Conservation (phyloP, 2,329 filamentous ascomycete genomes). For the Arachnomyces sp. region DNA sequence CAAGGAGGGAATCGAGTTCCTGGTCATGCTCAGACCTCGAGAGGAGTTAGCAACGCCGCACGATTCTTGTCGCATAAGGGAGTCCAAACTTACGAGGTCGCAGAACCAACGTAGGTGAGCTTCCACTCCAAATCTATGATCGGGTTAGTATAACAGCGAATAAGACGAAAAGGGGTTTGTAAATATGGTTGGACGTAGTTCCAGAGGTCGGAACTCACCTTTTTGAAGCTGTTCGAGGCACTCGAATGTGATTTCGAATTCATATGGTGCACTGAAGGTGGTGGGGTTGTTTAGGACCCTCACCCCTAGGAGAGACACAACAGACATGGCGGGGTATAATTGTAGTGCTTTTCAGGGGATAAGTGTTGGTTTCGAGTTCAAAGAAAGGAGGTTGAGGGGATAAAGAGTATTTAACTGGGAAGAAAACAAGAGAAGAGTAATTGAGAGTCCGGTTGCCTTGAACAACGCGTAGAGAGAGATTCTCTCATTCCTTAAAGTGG, state of each 20-base stretch:
- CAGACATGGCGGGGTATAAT: slow-evolving; percentile 61
- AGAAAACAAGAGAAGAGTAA: not conserved
- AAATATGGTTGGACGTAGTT: not conserved
- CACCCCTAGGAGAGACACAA: slow-evolving; percentile 91
- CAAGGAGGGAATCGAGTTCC: slow-evolving; percentile 91
- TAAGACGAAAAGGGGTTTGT: not conserved
- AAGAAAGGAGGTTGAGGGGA: not conserved
- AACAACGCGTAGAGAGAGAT: too few relatives aligned
- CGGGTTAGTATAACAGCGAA: slow-evolving; percentile 3
- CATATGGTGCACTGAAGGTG: slow-evolving; percentile 82
- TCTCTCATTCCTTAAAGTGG: too few relatives aligned
- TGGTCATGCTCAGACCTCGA: slow-evolving; percentile 88
- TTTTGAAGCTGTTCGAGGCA: slow-evolving; percentile 92
- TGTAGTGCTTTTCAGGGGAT: slow-evolving; percentile 15
- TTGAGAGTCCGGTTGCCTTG: too few relatives aligned
- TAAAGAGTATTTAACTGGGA: not conserved
- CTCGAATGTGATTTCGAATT: slow-evolving; percentile 98
- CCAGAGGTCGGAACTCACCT: slow-evolving; percentile 43
- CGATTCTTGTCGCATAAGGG: slow-evolving; percentile 10
- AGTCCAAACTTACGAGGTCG: slow-evolving; percentile 67
- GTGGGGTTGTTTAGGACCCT: slow-evolving; percentile 97
- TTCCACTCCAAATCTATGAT: slow-evolving; percentile 92
- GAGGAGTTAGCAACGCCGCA: slow-evolving; percentile 17
- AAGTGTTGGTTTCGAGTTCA: slow-evolving; percentile 8
- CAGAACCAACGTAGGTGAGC: slow-evolving; percentile 95